Percentiles rank a stretch among this genome's conserved stretches.
These are phyloP conservation scores for Populus davidiana DNA, from an alignment of 345 rosid species.

Conservation along the genomic window DNA sequence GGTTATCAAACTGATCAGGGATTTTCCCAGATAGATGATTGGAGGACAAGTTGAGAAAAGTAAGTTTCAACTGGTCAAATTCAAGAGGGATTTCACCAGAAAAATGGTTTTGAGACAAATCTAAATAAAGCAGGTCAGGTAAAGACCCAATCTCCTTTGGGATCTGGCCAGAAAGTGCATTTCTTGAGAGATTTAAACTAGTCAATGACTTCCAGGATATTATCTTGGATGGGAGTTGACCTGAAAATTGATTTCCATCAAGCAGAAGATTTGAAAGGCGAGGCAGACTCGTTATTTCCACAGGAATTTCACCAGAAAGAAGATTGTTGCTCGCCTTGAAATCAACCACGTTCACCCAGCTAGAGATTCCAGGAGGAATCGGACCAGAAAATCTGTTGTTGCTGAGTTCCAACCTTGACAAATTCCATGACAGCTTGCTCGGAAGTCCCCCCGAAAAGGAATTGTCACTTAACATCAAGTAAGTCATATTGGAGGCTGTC, in stretches of 20 bases:
- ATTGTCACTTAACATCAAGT: conserved; percentile 57
- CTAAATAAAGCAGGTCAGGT: conserved; percentile 47
- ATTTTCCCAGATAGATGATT: conserved; percentile 62
- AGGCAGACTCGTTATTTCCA: conserved; percentile 55
- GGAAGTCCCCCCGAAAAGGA: conserved; percentile 70
- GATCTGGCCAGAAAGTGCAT: conserved; percentile 64
- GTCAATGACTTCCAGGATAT: conserved; percentile 59
- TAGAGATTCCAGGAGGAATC: conserved; percentile 48
- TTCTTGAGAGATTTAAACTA: conserved; percentile 52
- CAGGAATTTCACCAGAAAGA: conserved; percentile 59
- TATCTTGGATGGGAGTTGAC: conserved; percentile 57
- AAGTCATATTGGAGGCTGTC: conserved; percentile 47
- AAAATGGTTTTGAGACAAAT: conserved; percentile 65
- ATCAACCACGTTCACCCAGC: conserved; percentile 53
- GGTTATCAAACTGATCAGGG: conserved; percentile 52
- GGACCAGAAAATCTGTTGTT: conserved; percentile 71
- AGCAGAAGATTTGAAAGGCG: conserved; percentile 41
- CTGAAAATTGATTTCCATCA: conserved; percentile 60
- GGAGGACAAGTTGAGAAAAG: conserved; percentile 59
- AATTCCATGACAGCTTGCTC: conserved; percentile 50
- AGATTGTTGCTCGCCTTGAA: conserved; percentile 67
- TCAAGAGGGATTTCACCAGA: conserved; percentile 66
- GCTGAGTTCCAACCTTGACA: conserved; percentile 63
- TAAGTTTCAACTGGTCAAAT: conserved; percentile 45
- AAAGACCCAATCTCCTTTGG: conserved; percentile 60